These are phyloP conservation scores for Fusarium siculi DNA, from an alignment of 2,329 filamentous ascomycete species.

Conservation along the genomic window DNA sequence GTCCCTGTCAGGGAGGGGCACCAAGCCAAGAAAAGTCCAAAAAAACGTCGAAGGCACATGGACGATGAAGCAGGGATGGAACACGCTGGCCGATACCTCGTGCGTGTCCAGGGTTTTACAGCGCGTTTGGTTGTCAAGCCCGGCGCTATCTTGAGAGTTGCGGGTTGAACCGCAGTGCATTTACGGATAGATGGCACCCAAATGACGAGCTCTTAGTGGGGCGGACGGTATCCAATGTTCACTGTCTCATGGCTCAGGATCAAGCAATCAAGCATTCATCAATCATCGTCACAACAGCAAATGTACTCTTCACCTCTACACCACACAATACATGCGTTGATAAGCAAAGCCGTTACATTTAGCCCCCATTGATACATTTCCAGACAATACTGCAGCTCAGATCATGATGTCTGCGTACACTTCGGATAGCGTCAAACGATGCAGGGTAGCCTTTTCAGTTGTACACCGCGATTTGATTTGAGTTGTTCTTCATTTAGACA, in stretches of 20 bases:
- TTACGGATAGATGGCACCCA: conserved; percentile 40
- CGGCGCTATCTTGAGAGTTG: conserved; percentile 48
- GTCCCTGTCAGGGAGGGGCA: conserved; percentile 30
- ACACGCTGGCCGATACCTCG: conserved; percentile 27
- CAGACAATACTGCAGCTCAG: background rate
- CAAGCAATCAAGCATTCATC: background rate
- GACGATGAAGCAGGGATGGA: conserved; percentile 31
- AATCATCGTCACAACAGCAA: conserved; percentile 1
- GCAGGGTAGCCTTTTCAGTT: conserved; percentile 31
- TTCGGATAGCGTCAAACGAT: background rate
- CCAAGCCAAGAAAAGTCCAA: conserved; percentile 22
- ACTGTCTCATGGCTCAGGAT: conserved; percentile 1
- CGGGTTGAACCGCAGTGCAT: conserved; percentile 51
- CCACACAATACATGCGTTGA: background rate
- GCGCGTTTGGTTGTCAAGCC: conserved; percentile 39
- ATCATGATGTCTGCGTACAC: background rate
- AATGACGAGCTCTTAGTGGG: conserved; percentile 31
- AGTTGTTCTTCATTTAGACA: background rate
- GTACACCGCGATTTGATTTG: background rate
- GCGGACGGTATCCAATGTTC: conserved; percentile 12
- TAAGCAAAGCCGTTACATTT: background rate
- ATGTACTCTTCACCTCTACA: background rate
- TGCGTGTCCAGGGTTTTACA: conserved; percentile 35
- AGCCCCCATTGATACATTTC: background rate
- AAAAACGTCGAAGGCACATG: conserved; percentile 19